Evolutionary conservation across 352 stramenopile genomes (phyloP), one percentile per base, ranked within the genome.

Genomic region (Globisporangium splendens): DNA sequence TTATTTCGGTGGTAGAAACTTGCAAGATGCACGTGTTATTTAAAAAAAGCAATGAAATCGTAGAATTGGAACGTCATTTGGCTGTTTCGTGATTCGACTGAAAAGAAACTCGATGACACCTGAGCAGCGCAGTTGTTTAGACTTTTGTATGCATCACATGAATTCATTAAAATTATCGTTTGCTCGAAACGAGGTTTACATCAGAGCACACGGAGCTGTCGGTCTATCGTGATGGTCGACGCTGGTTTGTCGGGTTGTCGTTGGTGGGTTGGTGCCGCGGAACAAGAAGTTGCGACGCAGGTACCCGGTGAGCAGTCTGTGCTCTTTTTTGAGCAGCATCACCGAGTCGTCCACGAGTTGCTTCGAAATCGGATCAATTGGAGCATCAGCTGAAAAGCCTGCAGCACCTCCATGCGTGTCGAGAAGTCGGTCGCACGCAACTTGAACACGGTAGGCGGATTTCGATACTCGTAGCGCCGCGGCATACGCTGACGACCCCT

Each of bases 281-380:
- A 94, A 94, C 39, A 79, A 75, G 58, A 92, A 94, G 63, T 94
- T 94, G 57, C 84, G 84, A 3, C 77, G 72, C 47, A 94, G 70
- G 59, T 94, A 94, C 1, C 84, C 84, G 14, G 74, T 72, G 54
- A 94, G 64, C 28, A 85, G 64, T 15, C 62, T 63, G 54, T 89
- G 72, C 57, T 94, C 84, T 48, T 90, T 86, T 48, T 74, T 73
- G 14, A 94, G 61, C 28, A 71, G 49, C 39, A 44, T 50, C 10
- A 85, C 66, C 0, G 75, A 76, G 17, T 76, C 52, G 38, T 89
- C 69, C 8, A 86, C 58, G 24, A 55, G 53, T 35, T 75, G 55
- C 51, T 76, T 72, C 43, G 59, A 72, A 39, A 62, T 56, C 8
- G 42, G 62, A 42, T 72, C 55, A 13, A 48, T 58, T 0, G 62